Evolutionary conservation across 306 rosid species (phyloP).

Genomic region (Quercus parvula): DNA sequence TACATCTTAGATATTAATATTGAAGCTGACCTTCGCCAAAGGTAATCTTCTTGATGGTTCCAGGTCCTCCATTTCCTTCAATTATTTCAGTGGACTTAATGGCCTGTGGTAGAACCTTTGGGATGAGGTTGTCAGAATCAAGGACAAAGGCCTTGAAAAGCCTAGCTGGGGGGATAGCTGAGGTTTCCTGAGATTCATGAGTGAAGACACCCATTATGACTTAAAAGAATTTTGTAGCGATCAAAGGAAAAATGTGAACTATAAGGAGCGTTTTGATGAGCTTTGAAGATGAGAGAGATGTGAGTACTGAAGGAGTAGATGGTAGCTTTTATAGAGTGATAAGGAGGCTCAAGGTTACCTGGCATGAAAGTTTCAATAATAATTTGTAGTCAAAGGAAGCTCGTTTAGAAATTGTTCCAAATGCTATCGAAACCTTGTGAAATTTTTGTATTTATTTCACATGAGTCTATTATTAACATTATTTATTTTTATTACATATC

Average conservation of each 20-base stretch:
- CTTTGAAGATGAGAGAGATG: neutral
- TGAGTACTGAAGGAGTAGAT: neutral
- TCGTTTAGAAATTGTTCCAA: no score
- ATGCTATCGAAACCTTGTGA: no score
- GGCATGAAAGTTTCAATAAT: neutral
- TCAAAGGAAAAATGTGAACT: neutral
- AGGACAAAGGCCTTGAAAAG: conserved; percentile 29
- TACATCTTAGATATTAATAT: no score
- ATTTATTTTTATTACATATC: no score
- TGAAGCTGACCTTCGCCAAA: conserved; percentile 14
- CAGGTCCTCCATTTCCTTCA: conserved; percentile 42
- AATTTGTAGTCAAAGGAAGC: no score
- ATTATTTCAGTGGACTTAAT: conserved; percentile 23
- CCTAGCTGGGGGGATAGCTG: conserved; percentile 22
- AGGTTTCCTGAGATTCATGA: conserved; percentile 11
- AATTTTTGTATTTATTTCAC: no score
- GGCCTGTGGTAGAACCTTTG: conserved; percentile 1
- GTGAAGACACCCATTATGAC: conserved; percentile 36
- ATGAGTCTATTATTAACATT: no score
- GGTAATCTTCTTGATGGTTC: conserved; percentile 37
- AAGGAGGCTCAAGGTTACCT: neutral
- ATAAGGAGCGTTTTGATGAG: neutral
- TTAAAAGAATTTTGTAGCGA: neutral
- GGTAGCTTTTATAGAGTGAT: neutral
- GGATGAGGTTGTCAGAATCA: conserved; percentile 25